Conservation (phyloP, 345 rosid species). For the Viola odorata region DNA sequence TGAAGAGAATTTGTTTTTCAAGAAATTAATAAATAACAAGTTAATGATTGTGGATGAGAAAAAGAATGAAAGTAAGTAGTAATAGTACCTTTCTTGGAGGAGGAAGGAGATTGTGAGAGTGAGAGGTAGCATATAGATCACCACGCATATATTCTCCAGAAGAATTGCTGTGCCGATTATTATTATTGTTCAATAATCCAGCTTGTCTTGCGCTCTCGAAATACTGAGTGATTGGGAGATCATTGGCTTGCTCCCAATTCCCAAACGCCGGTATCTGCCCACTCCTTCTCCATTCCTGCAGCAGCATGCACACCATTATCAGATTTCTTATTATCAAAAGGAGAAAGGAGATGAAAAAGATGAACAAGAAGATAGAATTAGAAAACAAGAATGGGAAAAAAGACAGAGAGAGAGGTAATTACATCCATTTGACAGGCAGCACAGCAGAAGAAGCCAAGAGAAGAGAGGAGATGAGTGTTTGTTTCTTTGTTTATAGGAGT, state of each 20-base stretch:
- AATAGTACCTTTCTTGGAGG: slow-evolving; percentile 39
- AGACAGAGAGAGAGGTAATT: slow-evolving; percentile 9
- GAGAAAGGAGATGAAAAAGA: neutral
- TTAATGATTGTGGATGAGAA: no score
- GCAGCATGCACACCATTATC: neutral
- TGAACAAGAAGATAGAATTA: neutral
- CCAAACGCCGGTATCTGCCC: slow-evolving; percentile 91
- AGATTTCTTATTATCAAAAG: neutral
- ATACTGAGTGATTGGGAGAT: slow-evolving; percentile 88
- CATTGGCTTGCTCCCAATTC: slow-evolving; percentile 79
- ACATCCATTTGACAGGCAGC: slow-evolving; percentile 13
- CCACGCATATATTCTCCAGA: slow-evolving; percentile 44
- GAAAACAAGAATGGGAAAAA: neutral
- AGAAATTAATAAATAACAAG: no score
- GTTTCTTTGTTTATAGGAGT: neutral
- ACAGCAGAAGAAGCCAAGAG: neutral
- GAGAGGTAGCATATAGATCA: slow-evolving; percentile 31
- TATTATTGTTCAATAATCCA: slow-evolving; percentile 39
- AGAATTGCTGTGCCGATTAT: slow-evolving; percentile 35
- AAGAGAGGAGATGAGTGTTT: no score
- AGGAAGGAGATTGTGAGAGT: neutral
- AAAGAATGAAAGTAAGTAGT: neutral
- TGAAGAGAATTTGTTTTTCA: no score
- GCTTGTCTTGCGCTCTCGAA: slow-evolving; percentile 91
- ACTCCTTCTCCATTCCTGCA: slow-evolving; percentile 44